Base-by-base conservation (phyloP, 148 eudicot species). In the Chenopodium berlandieri region DNA sequence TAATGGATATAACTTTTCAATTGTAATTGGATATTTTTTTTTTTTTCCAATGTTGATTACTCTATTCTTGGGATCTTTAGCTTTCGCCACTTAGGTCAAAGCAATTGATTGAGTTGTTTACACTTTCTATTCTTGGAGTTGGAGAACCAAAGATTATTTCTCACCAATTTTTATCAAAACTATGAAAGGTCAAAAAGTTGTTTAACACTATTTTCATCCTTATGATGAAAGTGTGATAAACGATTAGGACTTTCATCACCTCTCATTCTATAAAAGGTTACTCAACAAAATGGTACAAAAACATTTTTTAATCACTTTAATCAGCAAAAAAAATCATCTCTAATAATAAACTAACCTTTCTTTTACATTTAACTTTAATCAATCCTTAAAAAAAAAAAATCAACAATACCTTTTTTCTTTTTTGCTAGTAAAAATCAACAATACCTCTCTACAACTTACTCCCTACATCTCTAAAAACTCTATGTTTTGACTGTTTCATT, bases 31-130 rank as follows among this genome's bases (percentile, higher is more conserved):
- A 4, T 30, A 30, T 5, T 8, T 50, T 50, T 67, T 50, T 50
- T 67, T 37, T 69, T 44, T 27, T 27, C 27, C n/a, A 32, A 27
- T 17, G 47, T 6, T 2, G 54, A 50, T 50, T 13, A 9, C 16
- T 9, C 52, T 48, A 32, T 60, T 56, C 62, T 54, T 30, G 78
- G 40, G 27, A 23, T 7, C 46, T 73, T 50, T 50, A 34, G 58
- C 47, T 75, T 75, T 75, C 44, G 34, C 64, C 77, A 47, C 31
- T 75, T 13, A 48, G 64, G 77, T 75, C 77, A 75, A 75, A 75
- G 34, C n/a, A 17, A 40, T 64, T 77, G 27, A 8, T 32, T 75
- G 50, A 12, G 8, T 71, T 19, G 44, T 69, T 32, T 16, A 31
- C 31, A 31, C 32, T 32, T 69, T 69, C 34, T 69, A 69, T 69